Evolutionary conservation across 2,329 filamentous ascomycete genomes (phyloP), one percentile per base, ranked within the genome.

Genomic region (Fusarium dlaminii): DNA sequence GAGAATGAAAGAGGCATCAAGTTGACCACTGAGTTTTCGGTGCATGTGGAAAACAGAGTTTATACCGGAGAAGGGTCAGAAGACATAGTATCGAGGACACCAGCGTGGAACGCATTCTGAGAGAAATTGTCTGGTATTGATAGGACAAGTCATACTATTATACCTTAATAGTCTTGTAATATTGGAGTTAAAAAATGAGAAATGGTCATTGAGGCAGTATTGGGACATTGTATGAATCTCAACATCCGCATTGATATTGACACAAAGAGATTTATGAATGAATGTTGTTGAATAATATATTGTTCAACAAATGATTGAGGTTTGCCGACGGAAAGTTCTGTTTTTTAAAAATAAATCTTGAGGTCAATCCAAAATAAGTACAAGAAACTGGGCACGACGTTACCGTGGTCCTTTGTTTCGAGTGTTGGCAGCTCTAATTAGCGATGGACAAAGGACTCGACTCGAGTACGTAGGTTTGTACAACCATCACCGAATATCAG

Each of bases 11-110:
- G 72, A 27, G 58, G 63, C 5, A 77, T 78, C 14, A 63, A 67
- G 40, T 49, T 77, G 55, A 76, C 66, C 10, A 76, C 73, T 13
- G 75, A 78, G 18, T 75, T 78, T 11, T 60, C 66, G 22, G 68
- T 78, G 12, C 59, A 68, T 9, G 61, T 78, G 37, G 75, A 77
- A 51, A 60, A 75, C n/a, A 66, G 73, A 32, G 56, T 48, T 18
- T 34, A 66, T 22, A n/a, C 40, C 17, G 68, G 51, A 46, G 74
- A 75, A n/a, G 39, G 55, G 8, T 39, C 57, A 18, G 51, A 74
- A 43, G 63, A 68, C 40, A 78, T 57, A 55, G 71, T 68, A 29
- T 45, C 37, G 14, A 75, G 51, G n/a, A 75, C 68, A 24, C 62
- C 46, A 29, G 73, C 64, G 15, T 78, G 76, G 74, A 61, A 71